A percentile compares a stretch with the other conserved stretches of the same genome.
These are phyloP conservation scores for Neurospora sp. DNA, from an alignment of 495 filamentous ascomycete genomes.

Conservation along the genomic window DNA sequence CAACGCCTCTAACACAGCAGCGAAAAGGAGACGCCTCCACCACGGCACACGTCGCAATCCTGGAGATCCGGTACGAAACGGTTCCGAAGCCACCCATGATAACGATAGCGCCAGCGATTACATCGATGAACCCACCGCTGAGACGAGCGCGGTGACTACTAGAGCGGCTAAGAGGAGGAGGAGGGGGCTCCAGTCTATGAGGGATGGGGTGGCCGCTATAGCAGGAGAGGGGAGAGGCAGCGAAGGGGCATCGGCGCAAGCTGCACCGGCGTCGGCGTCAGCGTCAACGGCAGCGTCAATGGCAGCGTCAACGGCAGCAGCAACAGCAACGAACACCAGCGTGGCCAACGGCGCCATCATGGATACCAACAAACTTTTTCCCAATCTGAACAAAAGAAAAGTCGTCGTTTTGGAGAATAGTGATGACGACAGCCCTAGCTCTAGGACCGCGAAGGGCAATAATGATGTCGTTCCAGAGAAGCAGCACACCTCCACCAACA, in stretches of 20 bases:
- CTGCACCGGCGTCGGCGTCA: background rate
- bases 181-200: no score
- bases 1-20: background rate
- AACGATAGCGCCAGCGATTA: background rate
- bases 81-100: background rate
- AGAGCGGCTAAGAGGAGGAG: background rate
- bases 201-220: background rate
- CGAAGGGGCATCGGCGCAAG: background rate
- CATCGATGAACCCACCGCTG: background rate
- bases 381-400: background rate
- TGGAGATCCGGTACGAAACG: background rate
- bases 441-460: no score
- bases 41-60: background rate
- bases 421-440: background rate
- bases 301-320: background rate
- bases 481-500: background rate
- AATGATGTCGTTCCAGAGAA: background rate
- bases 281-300: background rate
- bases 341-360: background rate
- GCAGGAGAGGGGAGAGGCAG: background rate
- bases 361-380: background rate
- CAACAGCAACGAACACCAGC: background rate
- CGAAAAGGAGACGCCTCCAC: background rate
- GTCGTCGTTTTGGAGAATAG: background rate
- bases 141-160: background rate